Percentiles rank a stretch among this genome's conserved stretches.
phyloP scores from a whole-genome alignment of 1,284 basidiomycete genomes.

The Apiotrichum domesticum region DNA sequence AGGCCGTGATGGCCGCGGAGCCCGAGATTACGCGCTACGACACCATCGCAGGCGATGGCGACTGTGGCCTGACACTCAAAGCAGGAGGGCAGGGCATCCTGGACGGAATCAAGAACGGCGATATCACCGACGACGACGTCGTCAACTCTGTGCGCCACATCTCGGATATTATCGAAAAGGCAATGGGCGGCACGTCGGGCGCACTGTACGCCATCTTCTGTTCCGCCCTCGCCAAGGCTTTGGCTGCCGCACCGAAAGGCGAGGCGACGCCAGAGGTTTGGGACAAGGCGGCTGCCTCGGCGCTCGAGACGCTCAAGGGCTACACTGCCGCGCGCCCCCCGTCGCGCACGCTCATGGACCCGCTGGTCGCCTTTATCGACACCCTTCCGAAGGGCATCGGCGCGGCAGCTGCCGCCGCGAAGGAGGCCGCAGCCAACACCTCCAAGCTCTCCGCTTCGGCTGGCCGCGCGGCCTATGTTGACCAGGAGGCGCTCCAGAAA shows the following conservation, averaged over 20 bases:
- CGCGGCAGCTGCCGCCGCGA: slow-evolving; percentile 59
- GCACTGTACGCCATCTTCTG: slow-evolving; percentile 90
- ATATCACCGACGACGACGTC: slow-evolving; percentile 59
- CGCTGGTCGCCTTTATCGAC: slow-evolving; percentile 72
- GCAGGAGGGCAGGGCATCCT: slow-evolving; percentile 55
- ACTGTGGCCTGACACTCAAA: slow-evolving; percentile 79
- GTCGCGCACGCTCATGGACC: slow-evolving; percentile 84
- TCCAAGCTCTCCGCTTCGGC: slow-evolving; percentile 78
- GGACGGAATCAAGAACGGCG: slow-evolving; percentile 42
- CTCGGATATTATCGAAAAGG: slow-evolving; percentile 61
- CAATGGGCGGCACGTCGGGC: slow-evolving; percentile 89
- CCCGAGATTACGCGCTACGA: slow-evolving; percentile 86
- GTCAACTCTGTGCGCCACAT: slow-evolving; percentile 61
- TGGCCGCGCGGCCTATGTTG: slow-evolving; percentile 83
- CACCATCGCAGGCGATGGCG: slow-evolving; percentile 55
- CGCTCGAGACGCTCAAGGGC: slow-evolving; percentile 67
- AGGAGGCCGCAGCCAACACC: slow-evolving; percentile 60
- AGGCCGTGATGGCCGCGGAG: slow-evolving; percentile 68
- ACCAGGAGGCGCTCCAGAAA: slow-evolving; percentile 61
- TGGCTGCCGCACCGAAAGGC: slow-evolving; percentile 25
- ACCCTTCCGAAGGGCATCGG: slow-evolving; percentile 52
- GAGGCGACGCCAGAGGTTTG: slow-evolving; percentile 56
- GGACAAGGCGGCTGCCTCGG: slow-evolving; percentile 57
- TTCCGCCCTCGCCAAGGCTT: slow-evolving; percentile 58
- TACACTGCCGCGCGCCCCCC: slow-evolving; percentile 86